A percentile compares a stretch with the other conserved stretches of the same genome.
Evolutionary conservation across 306 rosid genomes (phyloP).

Genomic region (Hylodesmum podocarpum): DNA sequence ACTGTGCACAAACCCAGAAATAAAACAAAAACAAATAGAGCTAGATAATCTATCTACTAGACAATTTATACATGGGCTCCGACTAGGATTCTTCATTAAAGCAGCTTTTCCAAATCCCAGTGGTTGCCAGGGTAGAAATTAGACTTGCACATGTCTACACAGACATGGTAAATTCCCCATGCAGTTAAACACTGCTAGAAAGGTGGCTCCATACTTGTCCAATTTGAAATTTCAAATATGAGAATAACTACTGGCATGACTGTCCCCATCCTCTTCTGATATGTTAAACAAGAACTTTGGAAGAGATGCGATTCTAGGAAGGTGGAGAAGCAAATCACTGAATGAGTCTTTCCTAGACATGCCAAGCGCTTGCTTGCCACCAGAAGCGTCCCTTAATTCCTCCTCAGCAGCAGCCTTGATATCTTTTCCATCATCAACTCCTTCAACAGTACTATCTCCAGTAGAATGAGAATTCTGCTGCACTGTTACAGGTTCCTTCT

Average conservation of each 20-base stretch:
- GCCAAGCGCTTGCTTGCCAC: conserved; percentile 51
- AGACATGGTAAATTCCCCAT: not conserved
- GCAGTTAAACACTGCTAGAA: conserved; percentile 11
- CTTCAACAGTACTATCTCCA: conserved; percentile 30
- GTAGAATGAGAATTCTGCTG: conserved; percentile 35
- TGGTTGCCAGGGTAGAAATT: conserved; percentile 25
- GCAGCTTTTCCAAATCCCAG: conserved; percentile 64
- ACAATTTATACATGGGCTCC: conserved; percentile 28
- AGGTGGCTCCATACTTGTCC: conserved; percentile 6
- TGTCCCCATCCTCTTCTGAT: conserved; percentile 60
- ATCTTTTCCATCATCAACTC: conserved; percentile 37
- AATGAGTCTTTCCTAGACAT: conserved; percentile 88
- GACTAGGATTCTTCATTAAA: conserved; percentile 73
- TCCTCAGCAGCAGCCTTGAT: conserved; percentile 45
- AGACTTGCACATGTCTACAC: conserved; percentile 5
- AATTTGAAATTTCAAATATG: not conserved
- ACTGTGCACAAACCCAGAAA: conserved; percentile 18
- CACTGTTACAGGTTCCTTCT: conserved; percentile 59
- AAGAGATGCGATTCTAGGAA: conserved; percentile 82
- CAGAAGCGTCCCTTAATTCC: conserved; percentile 37
- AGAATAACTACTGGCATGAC: conserved; percentile 35
- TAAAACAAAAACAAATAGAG: not conserved
- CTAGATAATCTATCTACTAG: conserved; percentile 14
- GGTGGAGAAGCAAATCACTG: conserved; percentile 67
- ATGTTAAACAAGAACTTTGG: conserved; percentile 78